A percentile compares a stretch with the other conserved stretches of the same genome.
These are phyloP conservation scores for Leccinum disarticulatum DNA, from an alignment of 768 basidiomycete species.

Conservation along the genomic window DNA sequence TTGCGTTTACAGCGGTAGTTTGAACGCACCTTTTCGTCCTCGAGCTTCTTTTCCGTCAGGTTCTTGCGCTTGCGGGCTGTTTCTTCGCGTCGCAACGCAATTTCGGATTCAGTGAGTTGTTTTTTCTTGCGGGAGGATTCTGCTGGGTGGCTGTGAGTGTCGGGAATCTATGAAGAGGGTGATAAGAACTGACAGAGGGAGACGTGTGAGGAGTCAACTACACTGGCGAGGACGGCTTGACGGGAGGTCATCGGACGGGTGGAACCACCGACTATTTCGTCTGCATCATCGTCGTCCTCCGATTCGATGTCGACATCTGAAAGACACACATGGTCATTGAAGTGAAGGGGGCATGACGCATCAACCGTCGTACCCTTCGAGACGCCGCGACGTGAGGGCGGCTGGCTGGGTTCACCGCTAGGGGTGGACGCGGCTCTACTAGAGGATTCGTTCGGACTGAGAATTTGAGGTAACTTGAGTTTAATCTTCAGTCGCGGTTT, in stretches of 20 bases:
- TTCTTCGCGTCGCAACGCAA: slow-evolving; percentile 75
- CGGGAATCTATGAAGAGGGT: neutral
- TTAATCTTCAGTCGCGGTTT: slow-evolving; percentile 60
- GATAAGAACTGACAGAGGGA: slow-evolving; percentile 45
- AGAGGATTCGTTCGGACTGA: slow-evolving; percentile 33
- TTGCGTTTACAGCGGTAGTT: neutral
- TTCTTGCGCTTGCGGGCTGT: slow-evolving; percentile 81
- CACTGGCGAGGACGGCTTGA: slow-evolving; percentile 71
- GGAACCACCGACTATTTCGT: slow-evolving; percentile 39
- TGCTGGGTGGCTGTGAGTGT: slow-evolving; percentile 3
- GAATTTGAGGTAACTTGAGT: slow-evolving; percentile 49
- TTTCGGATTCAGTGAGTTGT: slow-evolving; percentile 66
- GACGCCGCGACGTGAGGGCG: slow-evolving; percentile 26
- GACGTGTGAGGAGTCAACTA: slow-evolving; percentile 68
- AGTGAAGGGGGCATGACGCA: neutral
- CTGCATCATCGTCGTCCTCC: slow-evolving; percentile 38
- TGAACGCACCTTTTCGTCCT: slow-evolving; percentile 49
- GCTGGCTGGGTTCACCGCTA: slow-evolving; percentile 24
- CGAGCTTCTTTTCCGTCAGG: slow-evolving; percentile 33
- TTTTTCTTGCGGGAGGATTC: slow-evolving; percentile 44
- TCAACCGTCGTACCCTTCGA: slow-evolving; percentile 20
- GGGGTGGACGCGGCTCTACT: slow-evolving; percentile 29
- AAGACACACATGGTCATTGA: neutral
- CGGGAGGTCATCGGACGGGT: slow-evolving; percentile 52
- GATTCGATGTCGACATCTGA: slow-evolving; percentile 44